A percentile compares a stretch with the other conserved stretches of the same genome.
These are phyloP conservation scores for Psidium guajava DNA, from an alignment of 345 rosid genomes.

Conservation along the genomic window DNA sequence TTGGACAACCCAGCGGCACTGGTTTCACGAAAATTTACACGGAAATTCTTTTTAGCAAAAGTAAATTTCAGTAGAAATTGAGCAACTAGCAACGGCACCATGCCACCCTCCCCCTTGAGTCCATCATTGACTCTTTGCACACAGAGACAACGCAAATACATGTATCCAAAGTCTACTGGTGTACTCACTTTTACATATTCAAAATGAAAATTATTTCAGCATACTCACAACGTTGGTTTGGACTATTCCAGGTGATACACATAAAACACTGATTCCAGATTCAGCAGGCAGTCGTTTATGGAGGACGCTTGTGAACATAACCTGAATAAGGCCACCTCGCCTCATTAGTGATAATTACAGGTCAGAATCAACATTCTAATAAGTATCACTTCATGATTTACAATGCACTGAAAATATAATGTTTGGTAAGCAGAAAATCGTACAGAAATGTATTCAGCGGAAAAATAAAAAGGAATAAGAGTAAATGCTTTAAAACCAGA, in stretches of 20 bases:
- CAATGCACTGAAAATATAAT: not conserved
- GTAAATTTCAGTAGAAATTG: not conserved
- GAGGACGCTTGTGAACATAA: constrained; percentile 88
- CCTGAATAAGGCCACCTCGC: constrained; percentile 38
- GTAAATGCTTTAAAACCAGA: not conserved
- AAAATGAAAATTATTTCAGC: constrained; percentile 3
- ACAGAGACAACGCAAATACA: not conserved
- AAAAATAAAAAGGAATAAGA: not conserved
- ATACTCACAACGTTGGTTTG: constrained; percentile 89
- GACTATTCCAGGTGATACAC: constrained; percentile 87
- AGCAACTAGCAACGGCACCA: not conserved
- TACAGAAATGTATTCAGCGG: not conserved
- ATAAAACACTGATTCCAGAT: constrained; percentile 75
- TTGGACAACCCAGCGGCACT: not conserved
- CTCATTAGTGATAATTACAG: not conserved
- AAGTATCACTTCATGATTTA: not conserved
- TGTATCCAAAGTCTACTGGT: not conserved
- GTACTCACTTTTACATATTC: not conserved
- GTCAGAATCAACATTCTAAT: not conserved
- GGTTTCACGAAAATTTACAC: not conserved
- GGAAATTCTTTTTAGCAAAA: not conserved
- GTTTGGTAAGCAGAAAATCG: not conserved
- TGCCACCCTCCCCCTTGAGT: not conserved
- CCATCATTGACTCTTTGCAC: not conserved
- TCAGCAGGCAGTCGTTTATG: constrained; percentile 81